Evolutionary conservation across 495 filamentous ascomycete genomes (phyloP).

Genomic region (Talaromyces stipitatus): DNA sequence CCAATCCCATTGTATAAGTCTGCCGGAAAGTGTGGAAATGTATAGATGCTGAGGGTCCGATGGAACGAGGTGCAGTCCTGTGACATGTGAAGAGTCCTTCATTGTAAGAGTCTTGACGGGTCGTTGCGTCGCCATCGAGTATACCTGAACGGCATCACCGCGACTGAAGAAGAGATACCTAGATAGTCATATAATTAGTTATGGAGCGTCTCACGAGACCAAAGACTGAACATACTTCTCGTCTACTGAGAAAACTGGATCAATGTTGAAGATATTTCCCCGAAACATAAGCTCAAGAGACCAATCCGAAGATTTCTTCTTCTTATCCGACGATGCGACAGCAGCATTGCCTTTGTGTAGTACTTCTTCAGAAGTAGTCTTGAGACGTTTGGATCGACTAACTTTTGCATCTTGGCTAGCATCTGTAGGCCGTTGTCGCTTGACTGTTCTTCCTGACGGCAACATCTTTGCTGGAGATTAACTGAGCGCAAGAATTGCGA

Average conservation of each 20-base stretch:
- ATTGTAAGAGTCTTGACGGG: conserved; percentile 54
- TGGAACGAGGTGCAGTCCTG: conserved; percentile 53
- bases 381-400: conserved; percentile 3
- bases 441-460: not conserved
- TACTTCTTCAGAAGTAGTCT: not conserved
- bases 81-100: conserved; percentile 26
- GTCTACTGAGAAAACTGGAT: conserved; percentile 71
- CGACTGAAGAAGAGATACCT: conserved; percentile 66
- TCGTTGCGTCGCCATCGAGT: conserved; percentile 72
- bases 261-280: conserved; percentile 39
- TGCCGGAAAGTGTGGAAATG: conserved; percentile 59
- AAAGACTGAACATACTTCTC: conserved; percentile 56
- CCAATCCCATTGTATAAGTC: conserved; percentile 73
- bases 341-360: not conserved
- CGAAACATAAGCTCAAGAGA: not conserved
- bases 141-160: conserved; percentile 62
- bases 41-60: conserved; percentile 40
- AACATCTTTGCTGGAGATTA: not conserved
- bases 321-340: conserved; percentile 4
- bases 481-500: not conserved
- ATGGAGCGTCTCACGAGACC: not conserved
- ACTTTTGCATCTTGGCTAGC: not conserved
- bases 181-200: conserved; percentile 16
- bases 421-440: conserved; percentile 5
- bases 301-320: not conserved